Evolutionary conservation across 1,284 basidiomycete genomes (phyloP).

Genomic region (Ganoderma lucidum): DNA sequence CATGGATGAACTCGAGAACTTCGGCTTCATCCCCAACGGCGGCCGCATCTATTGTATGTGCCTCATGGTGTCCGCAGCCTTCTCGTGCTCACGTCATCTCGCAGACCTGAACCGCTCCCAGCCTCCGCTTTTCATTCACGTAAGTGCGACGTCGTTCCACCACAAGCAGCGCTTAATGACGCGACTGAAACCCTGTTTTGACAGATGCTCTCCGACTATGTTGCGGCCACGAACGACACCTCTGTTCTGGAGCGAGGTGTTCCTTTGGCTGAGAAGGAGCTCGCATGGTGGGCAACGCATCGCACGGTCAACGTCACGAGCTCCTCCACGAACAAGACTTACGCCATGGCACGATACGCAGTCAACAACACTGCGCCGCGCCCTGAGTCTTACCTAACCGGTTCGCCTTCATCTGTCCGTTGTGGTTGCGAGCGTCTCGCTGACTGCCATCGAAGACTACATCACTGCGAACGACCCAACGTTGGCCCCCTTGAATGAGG

Average conservation of each 20-base stretch:
- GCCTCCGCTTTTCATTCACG: constrained; percentile 86
- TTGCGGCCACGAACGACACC: constrained; percentile 65
- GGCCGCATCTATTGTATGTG: constrained; percentile 80
- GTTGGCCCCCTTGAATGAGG: constrained; percentile 61
- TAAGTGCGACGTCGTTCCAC: constrained; percentile 42
- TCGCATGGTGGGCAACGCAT: constrained; percentile 85
- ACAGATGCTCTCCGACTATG: constrained; percentile 75
- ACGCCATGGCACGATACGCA: constrained; percentile 75
- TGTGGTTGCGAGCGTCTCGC: background rate
- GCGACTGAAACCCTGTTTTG: background rate
- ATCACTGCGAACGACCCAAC: constrained; percentile 73
- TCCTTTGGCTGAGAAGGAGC: constrained; percentile 74
- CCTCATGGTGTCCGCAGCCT: background rate
- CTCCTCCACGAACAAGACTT: constrained; percentile 73
- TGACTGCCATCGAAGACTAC: constrained; percentile 67
- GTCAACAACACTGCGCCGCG: constrained; percentile 88
- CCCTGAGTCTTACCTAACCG: constrained; percentile 82
- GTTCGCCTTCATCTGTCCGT: constrained; percentile 42
- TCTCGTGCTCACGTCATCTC: background rate
- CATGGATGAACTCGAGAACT: constrained; percentile 86
- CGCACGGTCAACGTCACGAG: constrained; percentile 78
- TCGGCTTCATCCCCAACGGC: constrained; percentile 94
- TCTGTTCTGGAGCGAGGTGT: constrained; percentile 70
- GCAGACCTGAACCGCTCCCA: constrained; percentile 89
- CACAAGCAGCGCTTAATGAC: background rate